A percentile compares a stretch with the other conserved stretches of the same genome.
Conservation (phyloP, 805 yeast species). For the Lipomyces oligophaga region DNA sequence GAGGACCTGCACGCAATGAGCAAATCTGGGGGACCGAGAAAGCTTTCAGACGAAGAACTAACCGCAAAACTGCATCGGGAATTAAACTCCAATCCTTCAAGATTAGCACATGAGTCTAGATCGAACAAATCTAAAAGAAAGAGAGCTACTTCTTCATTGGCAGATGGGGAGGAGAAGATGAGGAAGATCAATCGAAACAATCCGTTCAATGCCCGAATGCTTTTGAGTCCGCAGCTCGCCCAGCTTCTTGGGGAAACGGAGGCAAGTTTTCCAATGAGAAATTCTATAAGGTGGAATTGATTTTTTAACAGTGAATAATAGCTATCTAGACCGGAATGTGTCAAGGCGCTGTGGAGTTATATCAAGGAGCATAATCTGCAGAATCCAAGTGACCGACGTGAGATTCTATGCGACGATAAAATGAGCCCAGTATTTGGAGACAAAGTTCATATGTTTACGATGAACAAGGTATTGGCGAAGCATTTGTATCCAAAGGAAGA, state of each 20-base stretch:
- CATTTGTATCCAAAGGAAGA: slow-evolving; percentile 32
- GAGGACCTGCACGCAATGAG: background rate
- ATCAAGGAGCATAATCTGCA: slow-evolving; percentile 61
- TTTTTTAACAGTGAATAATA: background rate
- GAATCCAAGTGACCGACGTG: slow-evolving; percentile 61
- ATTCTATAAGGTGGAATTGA: background rate
- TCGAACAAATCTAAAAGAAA: slow-evolving; percentile 18
- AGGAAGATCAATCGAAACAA: slow-evolving; percentile 35
- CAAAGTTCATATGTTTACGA: slow-evolving; percentile 31
- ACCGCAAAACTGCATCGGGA: slow-evolving; percentile 23
- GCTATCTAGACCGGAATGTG: slow-evolving; percentile 65
- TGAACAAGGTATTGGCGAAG: slow-evolving; percentile 33
- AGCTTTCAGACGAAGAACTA: slow-evolving; percentile 17
- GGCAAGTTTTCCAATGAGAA: slow-evolving; percentile 7
- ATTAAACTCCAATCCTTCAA: slow-evolving; percentile 17
- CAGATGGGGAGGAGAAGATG: slow-evolving; percentile 24
- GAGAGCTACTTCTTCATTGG: slow-evolving; percentile 12
- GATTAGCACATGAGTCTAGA: slow-evolving; percentile 7
- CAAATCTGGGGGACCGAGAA: background rate
- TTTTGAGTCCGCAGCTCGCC: slow-evolving; percentile 51
- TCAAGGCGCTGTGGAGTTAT: slow-evolving; percentile 65
- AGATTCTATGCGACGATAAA: slow-evolving; percentile 59
- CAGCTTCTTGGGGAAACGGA: slow-evolving; percentile 46
- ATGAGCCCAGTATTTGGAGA: slow-evolving; percentile 59
- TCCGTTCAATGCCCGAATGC: slow-evolving; percentile 42